phyloP scores from a whole-genome alignment of 2,329 filamentous ascomycete genomes.

The Microsporum canis region DNA sequence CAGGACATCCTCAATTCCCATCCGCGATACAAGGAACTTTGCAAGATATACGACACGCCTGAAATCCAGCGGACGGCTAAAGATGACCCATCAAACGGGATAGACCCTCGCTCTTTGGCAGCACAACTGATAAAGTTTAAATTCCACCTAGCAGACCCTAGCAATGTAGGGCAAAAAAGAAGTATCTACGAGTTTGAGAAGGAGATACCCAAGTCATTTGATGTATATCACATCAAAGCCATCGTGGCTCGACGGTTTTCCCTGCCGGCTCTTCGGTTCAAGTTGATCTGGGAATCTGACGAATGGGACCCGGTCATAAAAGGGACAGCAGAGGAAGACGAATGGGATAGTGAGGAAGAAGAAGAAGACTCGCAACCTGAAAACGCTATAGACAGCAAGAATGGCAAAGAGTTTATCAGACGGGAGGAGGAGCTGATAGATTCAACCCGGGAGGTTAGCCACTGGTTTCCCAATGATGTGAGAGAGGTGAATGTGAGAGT shows the following conservation, averaged over 20 bases:
- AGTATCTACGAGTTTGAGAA: slow-evolving; percentile 19
- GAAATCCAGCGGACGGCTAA: slow-evolving; percentile 45
- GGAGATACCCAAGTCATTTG: slow-evolving; percentile 62
- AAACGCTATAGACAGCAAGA: slow-evolving; percentile 7
- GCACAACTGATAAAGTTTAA: slow-evolving; percentile 56
- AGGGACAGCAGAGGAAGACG: slow-evolving; percentile 47
- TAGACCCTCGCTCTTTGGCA: slow-evolving; percentile 72
- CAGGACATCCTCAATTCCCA: slow-evolving; percentile 53
- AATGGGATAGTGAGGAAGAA: slow-evolving; percentile 41
- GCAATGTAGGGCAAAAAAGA: slow-evolving; percentile 9
- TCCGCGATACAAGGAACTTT: slow-evolving; percentile 62
- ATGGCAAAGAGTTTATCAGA: slow-evolving; percentile 54
- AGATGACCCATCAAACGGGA: slow-evolving; percentile 14
- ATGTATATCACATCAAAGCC: slow-evolving; percentile 72
- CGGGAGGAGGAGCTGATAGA: slow-evolving; percentile 70
- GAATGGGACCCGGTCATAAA: slow-evolving; percentile 72
- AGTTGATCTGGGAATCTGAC: slow-evolving; percentile 75
- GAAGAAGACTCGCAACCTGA: slow-evolving; percentile 30
- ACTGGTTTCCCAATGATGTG: slow-evolving; percentile 59
- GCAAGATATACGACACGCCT: slow-evolving; percentile 63
- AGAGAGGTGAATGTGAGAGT: slow-evolving; percentile 59
- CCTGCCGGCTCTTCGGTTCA: slow-evolving; percentile 51
- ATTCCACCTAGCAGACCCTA: slow-evolving; percentile 42
- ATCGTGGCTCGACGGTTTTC: slow-evolving; percentile 62
- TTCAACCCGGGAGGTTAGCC: slow-evolving; percentile 69